phyloP scores from a whole-genome alignment of 2,329 filamentous ascomycete genomes.

The Cadophora luteo-olivacea region DNA sequence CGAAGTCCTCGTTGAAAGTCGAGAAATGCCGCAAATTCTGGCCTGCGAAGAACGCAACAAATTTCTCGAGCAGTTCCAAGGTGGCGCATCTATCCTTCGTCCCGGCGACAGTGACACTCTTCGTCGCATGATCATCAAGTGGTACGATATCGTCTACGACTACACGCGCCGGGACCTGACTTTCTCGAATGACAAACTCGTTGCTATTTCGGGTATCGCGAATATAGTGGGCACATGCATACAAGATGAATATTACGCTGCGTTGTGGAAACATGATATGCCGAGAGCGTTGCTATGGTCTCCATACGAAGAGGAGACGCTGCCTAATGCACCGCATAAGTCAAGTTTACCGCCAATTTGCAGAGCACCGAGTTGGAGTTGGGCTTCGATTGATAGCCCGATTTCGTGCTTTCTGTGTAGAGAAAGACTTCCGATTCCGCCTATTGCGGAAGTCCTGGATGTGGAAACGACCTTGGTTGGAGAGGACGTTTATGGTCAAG shows the following conservation, averaged over 20 bases:
- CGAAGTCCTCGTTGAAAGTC: slow-evolving; percentile 8
- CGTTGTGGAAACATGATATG: slow-evolving; percentile 16
- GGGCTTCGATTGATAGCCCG: slow-evolving; percentile 19
- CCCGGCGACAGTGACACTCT: neutral
- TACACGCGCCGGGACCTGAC: slow-evolving; percentile 24
- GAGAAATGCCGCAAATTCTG: neutral
- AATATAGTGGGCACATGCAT: slow-evolving; percentile 11
- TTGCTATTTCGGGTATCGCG: slow-evolving; percentile 27
- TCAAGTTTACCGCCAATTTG: neutral
- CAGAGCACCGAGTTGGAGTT: slow-evolving; percentile 22
- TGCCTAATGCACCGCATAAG: neutral
- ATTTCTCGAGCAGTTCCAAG: slow-evolving; percentile 7
- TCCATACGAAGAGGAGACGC: slow-evolving; percentile 13
- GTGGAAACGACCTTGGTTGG: neutral
- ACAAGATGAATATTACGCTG: slow-evolving; percentile 16
- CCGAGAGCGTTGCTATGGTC: slow-evolving; percentile 11
- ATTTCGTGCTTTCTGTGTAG: slow-evolving; percentile 16
- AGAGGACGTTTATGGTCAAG: slow-evolving; percentile 9
- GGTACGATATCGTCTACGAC: slow-evolving; percentile 21
- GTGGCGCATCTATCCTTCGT: too few relatives aligned
- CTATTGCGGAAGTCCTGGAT: neutral
- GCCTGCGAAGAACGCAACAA: slow-evolving; percentile 9
- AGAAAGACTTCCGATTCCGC: slow-evolving; percentile 6
- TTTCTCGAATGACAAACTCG: slow-evolving; percentile 22
- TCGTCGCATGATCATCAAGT: slow-evolving; percentile 5